Evolutionary conservation across 169 alveolate genomes (phyloP).

Genomic region (Cryptosporidium parvum): DNA sequence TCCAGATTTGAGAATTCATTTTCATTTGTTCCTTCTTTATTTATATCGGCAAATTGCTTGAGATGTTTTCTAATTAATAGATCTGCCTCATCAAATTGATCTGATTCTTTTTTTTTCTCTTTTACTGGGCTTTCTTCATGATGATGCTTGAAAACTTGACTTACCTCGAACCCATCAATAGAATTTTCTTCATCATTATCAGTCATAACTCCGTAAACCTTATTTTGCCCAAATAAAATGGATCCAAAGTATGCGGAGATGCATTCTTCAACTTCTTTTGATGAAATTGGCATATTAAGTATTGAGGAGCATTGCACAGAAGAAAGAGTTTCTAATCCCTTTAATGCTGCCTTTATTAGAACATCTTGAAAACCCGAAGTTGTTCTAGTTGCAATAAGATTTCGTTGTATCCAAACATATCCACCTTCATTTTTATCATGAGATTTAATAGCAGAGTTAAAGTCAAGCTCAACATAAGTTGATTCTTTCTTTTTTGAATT

Average conservation of each 20-base stretch:
- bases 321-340: constrained; percentile 29
- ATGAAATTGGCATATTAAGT: constrained; percentile 10
- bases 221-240: constrained; percentile 42
- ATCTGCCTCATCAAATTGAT: constrained; percentile 14
- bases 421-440: constrained; percentile 67
- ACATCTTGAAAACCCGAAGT: constrained; percentile 68
- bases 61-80: constrained; percentile 26
- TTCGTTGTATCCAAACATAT: constrained; percentile 50
- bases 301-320: constrained; percentile 62
- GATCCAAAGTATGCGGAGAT: constrained; percentile 44
- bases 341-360: constrained; percentile 41
- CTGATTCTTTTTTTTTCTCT: not conserved
- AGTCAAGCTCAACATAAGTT: constrained; percentile 37
- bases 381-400: constrained; percentile 44
- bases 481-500: constrained; percentile 18
- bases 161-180: constrained; percentile 35
- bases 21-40: not conserved
- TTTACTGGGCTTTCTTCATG: not conserved
- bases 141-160: not conserved
- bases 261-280: constrained; percentile 60
- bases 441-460: constrained; percentile 33
- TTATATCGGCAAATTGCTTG: not conserved
- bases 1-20: not conserved
- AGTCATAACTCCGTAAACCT: constrained; percentile 29
- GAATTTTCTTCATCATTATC: constrained; percentile 45